Evolutionary conservation across 2,329 filamentous ascomycete species (phyloP), one percentile per base, ranked within the genome.

Genomic region (Pestalotiopsis sp.): DNA sequence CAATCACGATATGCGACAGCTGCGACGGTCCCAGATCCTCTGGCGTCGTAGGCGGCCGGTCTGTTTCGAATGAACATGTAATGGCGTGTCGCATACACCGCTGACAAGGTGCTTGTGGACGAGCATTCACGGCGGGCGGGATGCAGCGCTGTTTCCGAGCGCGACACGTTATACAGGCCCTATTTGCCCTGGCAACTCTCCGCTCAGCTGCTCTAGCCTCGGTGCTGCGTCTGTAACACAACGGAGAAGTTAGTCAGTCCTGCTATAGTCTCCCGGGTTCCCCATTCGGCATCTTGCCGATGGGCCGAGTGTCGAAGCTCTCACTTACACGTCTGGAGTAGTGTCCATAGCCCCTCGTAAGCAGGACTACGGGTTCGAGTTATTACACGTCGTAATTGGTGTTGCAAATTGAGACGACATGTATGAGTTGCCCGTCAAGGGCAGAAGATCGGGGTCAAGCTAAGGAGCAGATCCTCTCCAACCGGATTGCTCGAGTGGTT

Each of bases 81-180:
- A 64, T 64, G 14, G 26, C 62, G 17, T 64, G 62, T 11, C 62
- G 38, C 62, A 64, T 55, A 39, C 62, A 64, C 6, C 62, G 38
- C 44, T 64, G 62, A 24, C 62, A 64, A 24, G 62, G 62, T n/a
- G 62, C 62, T 17, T 64, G 62, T 2, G 44, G 24, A 13, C 24
- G 62, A 7, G 38, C 44, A 24, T 48, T 52, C 13, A 13, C 20
- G 6, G 20, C 39, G 39, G 62, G 62, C 40, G 62, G 62, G 6
- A 55, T 48, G 11, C 62, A 64, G 22, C 62, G 38, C 62, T 64
- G 62, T 14, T 64, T 64, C 4, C 62, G 62, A 14, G 44, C 44
- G n/a, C 62, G 62, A 24, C 62, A 64, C 13, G 62, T 55, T 48
- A 64, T 64, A 39, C 62, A 64, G 62, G 62, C 62, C 44, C 62